These are phyloP conservation scores for Zygnema cylindricum DNA, from an alignment of 139 green algal genomes.

Conservation along the genomic window DNA sequence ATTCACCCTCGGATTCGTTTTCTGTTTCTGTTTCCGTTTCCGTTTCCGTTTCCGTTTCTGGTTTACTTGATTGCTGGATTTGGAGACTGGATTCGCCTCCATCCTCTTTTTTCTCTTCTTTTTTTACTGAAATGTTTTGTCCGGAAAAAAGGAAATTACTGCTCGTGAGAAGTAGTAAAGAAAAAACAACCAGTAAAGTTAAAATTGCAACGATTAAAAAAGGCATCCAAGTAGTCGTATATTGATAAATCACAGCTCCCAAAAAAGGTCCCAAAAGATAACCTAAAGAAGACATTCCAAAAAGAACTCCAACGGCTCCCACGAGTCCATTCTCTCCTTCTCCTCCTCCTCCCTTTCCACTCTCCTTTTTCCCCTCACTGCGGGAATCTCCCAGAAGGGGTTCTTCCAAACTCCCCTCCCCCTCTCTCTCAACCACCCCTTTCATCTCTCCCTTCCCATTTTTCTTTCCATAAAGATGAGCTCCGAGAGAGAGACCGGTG, in stretches of 20 bases:
- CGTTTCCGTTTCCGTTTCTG: background rate
- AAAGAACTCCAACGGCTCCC: background rate
- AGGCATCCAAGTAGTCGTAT: background rate
- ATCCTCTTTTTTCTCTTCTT: background rate
- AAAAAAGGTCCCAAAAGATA: background rate
- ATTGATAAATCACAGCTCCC: background rate
- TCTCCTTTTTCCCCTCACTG: too few relatives aligned
- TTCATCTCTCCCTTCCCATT: background rate
- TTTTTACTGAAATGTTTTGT: background rate
- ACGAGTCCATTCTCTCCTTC: background rate
- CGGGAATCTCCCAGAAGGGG: too few relatives aligned
- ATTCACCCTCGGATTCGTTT: background rate
- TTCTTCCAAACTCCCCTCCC: background rate
- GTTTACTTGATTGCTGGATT: too few relatives aligned
- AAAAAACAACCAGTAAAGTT: background rate
- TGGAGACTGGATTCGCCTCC: background rate
- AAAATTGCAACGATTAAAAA: background rate
- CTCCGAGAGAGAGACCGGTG: background rate
- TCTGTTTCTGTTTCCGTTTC: background rate
- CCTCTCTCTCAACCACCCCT: background rate
- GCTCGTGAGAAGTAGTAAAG: background rate
- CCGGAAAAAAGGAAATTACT: background rate
- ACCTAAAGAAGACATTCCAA: background rate
- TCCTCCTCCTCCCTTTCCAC: too few relatives aligned
- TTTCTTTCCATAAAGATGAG: background rate